A percentile compares a stretch with the other conserved stretches of the same genome.
phyloP scores from a whole-genome alignment of 2,329 filamentous ascomycete genomes.

The Fusarium palustre region DNA sequence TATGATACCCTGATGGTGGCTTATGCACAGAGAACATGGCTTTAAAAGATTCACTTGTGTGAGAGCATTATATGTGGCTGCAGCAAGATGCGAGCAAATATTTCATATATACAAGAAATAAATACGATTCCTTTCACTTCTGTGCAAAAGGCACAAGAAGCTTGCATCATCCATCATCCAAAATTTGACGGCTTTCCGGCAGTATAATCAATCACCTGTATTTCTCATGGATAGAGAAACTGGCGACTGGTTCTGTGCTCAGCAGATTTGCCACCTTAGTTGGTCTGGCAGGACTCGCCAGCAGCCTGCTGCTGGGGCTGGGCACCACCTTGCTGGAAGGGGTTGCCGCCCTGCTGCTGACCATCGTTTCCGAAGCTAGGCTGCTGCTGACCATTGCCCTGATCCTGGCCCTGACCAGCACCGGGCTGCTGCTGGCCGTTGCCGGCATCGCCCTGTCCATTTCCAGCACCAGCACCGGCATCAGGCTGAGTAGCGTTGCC shows the following conservation, averaged over 20 bases:
- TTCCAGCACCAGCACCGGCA: background rate
- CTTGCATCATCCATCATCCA: constrained; percentile 11
- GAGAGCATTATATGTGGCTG: background rate
- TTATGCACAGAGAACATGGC: background rate
- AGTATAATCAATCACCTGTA: constrained; percentile 18
- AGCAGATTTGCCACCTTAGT: constrained; percentile 2
- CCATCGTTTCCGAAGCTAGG: background rate
- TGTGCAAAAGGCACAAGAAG: constrained; percentile 28
- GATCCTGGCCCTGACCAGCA: background rate
- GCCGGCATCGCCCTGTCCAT: background rate
- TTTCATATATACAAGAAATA: constrained; percentile 26
- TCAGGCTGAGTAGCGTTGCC: background rate
- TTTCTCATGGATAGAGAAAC: constrained; percentile 28
- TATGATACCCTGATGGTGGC: no score
- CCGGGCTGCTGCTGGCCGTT: constrained; percentile 1
- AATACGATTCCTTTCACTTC: constrained; percentile 2
- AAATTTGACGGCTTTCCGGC: constrained; percentile 8
- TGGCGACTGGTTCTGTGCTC: constrained; percentile 5
- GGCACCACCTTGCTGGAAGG: constrained; percentile 5
- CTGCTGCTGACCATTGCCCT: constrained; percentile 1
- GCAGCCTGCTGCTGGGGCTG: constrained; percentile 19
- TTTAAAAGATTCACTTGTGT: background rate
- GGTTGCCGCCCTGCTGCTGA: constrained; percentile 13
- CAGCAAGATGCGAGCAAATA: background rate
- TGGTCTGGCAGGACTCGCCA: constrained; percentile 19